phyloP scores from a whole-genome alignment of 2,329 filamentous ascomycete genomes.

The Pyrenophora tritici-repentis region DNA sequence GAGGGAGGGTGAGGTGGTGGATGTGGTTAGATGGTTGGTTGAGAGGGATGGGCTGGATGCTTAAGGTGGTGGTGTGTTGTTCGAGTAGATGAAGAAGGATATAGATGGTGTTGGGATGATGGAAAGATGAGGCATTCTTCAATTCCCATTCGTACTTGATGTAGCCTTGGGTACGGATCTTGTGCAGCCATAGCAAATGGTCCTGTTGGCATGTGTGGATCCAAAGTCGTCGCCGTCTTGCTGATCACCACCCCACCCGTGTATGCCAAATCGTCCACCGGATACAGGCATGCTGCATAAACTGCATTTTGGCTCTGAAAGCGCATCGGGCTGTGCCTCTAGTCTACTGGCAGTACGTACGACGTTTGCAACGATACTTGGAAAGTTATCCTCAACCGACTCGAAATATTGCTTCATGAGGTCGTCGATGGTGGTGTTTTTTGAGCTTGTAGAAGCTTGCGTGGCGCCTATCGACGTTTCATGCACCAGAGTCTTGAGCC shows the following conservation, averaged over 20 bases:
- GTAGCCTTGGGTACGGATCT: conserved; percentile 54
- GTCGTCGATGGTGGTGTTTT: conserved; percentile 85
- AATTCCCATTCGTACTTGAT: not conserved
- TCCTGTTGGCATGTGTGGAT: conserved; percentile 23
- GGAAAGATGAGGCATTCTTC: not conserved
- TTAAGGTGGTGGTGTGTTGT: not conserved
- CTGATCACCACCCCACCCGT: conserved; percentile 65
- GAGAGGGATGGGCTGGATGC: conserved; percentile 85
- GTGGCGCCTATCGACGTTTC: conserved; percentile 26
- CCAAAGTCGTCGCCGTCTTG: conserved; percentile 37
- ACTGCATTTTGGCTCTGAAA: conserved; percentile 56
- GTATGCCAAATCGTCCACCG: conserved; percentile 65
- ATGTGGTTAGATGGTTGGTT: conserved; percentile 77
- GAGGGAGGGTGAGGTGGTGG: conserved; percentile 67
- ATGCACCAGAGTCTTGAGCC: conserved; percentile 53
- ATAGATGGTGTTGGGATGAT: not conserved
- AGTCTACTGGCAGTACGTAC: conserved; percentile 90
- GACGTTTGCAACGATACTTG: conserved; percentile 92
- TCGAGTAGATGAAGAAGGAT: not conserved
- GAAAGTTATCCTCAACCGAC: conserved; percentile 82
- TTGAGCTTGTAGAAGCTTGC: conserved; percentile 62
- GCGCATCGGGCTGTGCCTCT: conserved; percentile 51
- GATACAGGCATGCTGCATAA: conserved; percentile 73
- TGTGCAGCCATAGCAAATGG: conserved; percentile 75
- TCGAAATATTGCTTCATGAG: conserved; percentile 89